Evolutionary conservation across 306 rosid species (phyloP), one percentile per base, ranked within the genome.

Genomic region (Prunus campanulata): DNA sequence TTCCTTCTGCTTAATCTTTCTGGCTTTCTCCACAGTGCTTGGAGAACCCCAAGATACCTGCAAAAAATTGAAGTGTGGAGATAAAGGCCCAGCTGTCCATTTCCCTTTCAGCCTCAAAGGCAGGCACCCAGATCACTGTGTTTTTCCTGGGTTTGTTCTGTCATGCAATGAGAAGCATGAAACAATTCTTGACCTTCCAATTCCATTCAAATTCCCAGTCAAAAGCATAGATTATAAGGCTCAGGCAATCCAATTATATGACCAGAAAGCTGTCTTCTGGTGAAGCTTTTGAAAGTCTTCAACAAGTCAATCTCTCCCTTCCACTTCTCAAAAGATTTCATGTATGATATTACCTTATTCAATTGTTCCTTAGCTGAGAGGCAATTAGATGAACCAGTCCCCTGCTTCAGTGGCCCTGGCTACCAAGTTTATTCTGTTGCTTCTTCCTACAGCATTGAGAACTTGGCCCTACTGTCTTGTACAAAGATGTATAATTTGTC

Each of bases 361-460:
- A 84, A 79, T 44, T 86, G 87, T 68, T 64, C 90, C 46, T 10
- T n/a, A 7, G 7, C 16, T 14, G 39, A 20, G 14, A 24, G 56
- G 71, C 0, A 2, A 10, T 0, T 13, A 51, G 0, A 2, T 2
- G 0, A n/a, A 1, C 0, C 0, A 1, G 30, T 77, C 54, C 25
- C 76, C 2, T 82, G 84, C 54, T 64, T 64, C 2, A 24, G 62
- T 25, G 62, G 51, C 62, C 71, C 79, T 42, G 4, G 47, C 46
- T 59, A 76, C 51, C 69, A 66, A 32, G 24, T 61, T 15, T 71
- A 75, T 42, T 73, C 61, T 2, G 4, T 65, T 18, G 0, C 2
- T 0, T 25, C 54, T 22, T 0, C 0, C 0, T 0, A 0, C 0
- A 0, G 0, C 0, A 13, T 82, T 1, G 29, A 0, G 3, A 0